phyloP scores from a whole-genome alignment of 768 basidiomycete genomes.

The Filobasidium floriforme region DNA sequence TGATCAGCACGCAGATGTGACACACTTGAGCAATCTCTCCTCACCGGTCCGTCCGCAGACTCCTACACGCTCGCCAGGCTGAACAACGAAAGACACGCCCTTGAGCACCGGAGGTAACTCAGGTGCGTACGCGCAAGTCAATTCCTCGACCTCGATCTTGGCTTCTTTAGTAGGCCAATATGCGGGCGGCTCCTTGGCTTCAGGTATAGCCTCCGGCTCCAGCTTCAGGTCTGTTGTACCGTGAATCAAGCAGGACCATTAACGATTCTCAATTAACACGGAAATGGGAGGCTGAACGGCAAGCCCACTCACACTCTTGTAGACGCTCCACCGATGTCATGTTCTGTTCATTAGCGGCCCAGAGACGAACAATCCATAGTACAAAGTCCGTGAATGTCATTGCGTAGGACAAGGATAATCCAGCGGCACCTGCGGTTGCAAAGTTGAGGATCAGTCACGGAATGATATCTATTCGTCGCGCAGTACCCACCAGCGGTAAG shows the following conservation, averaged over 20 bases:
- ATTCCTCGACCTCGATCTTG: conserved; percentile 42
- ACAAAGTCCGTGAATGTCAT: conserved; percentile 46
- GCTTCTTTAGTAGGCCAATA: conserved; percentile 45
- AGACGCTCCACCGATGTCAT: conserved; percentile 47
- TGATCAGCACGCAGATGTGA: conserved; percentile 28
- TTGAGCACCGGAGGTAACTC: conserved; percentile 46
- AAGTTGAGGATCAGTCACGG: background rate
- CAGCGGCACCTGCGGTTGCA: conserved; percentile 27
- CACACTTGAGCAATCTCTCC: background rate
- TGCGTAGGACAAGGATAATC: conserved; percentile 37
- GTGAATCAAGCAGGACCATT: conserved; percentile 6
- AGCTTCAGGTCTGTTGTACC: conserved; percentile 35
- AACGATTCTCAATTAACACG: background rate
- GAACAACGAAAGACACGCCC: conserved; percentile 45
- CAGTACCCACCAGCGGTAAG: conserved; percentile 41
- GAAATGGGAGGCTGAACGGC: background rate
- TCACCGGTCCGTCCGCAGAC: conserved; percentile 43
- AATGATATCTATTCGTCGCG: background rate
- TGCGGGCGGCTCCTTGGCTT: conserved; percentile 44
- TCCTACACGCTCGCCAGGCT: conserved; percentile 46
- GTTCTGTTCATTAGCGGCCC: conserved; percentile 39
- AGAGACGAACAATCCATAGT: conserved; percentile 48
- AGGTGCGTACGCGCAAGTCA: conserved; percentile 43
- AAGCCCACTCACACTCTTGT: conserved; percentile 39
- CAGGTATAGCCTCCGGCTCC: conserved; percentile 40